These are phyloP conservation scores for Wickerhamiella cacticola DNA, from an alignment of 805 yeast species.

Conservation along the genomic window DNA sequence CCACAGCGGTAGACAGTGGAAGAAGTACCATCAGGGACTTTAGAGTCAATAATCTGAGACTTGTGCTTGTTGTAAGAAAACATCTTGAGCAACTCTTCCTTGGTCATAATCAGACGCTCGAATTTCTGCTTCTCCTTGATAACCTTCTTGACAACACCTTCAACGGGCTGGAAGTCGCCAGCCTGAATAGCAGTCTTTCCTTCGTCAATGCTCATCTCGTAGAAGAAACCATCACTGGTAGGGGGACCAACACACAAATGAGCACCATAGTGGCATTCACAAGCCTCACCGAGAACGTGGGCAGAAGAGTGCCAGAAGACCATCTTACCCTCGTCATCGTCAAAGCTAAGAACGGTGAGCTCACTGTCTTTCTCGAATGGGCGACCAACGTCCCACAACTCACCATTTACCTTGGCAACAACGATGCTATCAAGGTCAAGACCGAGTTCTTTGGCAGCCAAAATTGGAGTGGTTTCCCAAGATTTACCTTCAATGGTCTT, in stretches of 20 bases:
- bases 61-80: slow-evolving; percentile 92
- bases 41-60: slow-evolving; percentile 70
- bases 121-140: slow-evolving; percentile 92
- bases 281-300: slow-evolving; percentile 94
- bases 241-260: slow-evolving; percentile 94
- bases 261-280: slow-evolving; percentile 93
- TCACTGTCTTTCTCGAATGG: slow-evolving; percentile 64
- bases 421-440: slow-evolving; percentile 82
- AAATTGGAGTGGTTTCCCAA: slow-evolving; percentile 84
- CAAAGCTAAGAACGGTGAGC: slow-evolving; percentile 81
- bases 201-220: slow-evolving; percentile 78
- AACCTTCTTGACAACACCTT: slow-evolving; percentile 75
- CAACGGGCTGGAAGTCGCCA: slow-evolving; percentile 72
- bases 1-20: slow-evolving; percentile 98
- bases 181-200: slow-evolving; percentile 69
- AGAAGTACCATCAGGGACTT: slow-evolving; percentile 91
- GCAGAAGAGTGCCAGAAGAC: slow-evolving; percentile 99
- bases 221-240: slow-evolving; percentile 93
- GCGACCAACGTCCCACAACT: slow-evolving; percentile 90
- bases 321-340: slow-evolving; percentile 82
- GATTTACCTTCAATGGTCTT: slow-evolving; percentile 61
- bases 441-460: slow-evolving; percentile 72
- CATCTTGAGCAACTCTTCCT: slow-evolving; percentile 85
- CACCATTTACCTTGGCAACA: slow-evolving; percentile 81
- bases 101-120: slow-evolving; percentile 83